phyloP scores from a whole-genome alignment of 2,329 filamentous ascomycete species.

The Sarocladium kiliense region DNA sequence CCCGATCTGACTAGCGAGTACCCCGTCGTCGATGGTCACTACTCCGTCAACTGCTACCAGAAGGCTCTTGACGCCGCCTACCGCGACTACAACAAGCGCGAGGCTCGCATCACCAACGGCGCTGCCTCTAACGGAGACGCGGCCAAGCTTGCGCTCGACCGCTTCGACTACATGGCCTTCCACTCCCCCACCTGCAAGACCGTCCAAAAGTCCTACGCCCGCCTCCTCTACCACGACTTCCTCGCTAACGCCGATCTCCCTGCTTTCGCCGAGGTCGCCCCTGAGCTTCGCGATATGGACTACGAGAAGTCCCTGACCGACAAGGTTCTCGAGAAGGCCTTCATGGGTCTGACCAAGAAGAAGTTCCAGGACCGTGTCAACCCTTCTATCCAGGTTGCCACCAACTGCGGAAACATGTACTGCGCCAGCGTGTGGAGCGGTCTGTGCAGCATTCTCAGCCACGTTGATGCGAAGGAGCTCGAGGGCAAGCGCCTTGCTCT shows the following conservation, averaged over 20 bases:
- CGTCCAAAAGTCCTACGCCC: slow-evolving; percentile 78
- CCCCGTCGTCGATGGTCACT: slow-evolving; percentile 79
- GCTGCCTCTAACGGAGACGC: slow-evolving; percentile 45
- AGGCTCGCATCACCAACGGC: slow-evolving; percentile 55
- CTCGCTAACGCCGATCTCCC: slow-evolving; percentile 62
- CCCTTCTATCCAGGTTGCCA: slow-evolving; percentile 70
- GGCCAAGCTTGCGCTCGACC: slow-evolving; percentile 62
- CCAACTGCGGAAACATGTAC: slow-evolving; percentile 68
- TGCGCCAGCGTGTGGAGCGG: slow-evolving; percentile 71
- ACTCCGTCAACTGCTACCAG: slow-evolving; percentile 76
- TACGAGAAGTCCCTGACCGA: slow-evolving; percentile 76
- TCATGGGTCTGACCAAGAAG: slow-evolving; percentile 81
- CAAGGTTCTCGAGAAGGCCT: slow-evolving; percentile 81
- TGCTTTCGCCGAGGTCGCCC: slow-evolving; percentile 68
- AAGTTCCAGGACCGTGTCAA: slow-evolving; percentile 72
- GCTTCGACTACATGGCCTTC: slow-evolving; percentile 80
- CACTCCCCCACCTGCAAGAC: slow-evolving; percentile 85
- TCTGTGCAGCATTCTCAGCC: slow-evolving; percentile 63
- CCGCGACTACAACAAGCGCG: slow-evolving; percentile 72
- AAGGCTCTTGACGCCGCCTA: slow-evolving; percentile 78
- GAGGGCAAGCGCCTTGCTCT: slow-evolving; percentile 68
- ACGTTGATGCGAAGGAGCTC: slow-evolving; percentile 57
- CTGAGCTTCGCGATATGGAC: slow-evolving; percentile 71
- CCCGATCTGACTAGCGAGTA: slow-evolving; percentile 83
- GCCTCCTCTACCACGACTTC: slow-evolving; percentile 83